phyloP scores from a whole-genome alignment of 1,284 basidiomycete species.

The Tilletia horrida region DNA sequence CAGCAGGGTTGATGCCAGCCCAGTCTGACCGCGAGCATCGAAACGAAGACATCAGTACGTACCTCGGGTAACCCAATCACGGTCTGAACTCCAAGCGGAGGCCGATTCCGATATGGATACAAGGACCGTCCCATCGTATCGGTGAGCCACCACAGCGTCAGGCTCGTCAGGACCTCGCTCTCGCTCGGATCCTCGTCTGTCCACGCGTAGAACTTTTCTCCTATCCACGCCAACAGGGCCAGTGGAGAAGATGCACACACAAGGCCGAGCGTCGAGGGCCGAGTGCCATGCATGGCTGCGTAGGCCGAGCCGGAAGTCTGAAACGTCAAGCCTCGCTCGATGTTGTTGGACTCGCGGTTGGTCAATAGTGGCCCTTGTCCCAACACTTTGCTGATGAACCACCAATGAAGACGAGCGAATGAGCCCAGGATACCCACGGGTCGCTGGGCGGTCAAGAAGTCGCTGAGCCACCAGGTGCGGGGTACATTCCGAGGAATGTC shows the following conservation, averaged over 20 bases:
- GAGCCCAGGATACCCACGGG: slow-evolving; percentile 4
- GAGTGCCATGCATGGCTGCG: slow-evolving; percentile 49
- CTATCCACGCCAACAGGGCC: slow-evolving; percentile 57
- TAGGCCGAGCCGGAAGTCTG: slow-evolving; percentile 38
- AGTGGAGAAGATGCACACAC: slow-evolving; percentile 55
- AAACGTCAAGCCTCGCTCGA: slow-evolving; percentile 37
- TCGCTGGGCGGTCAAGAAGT: slow-evolving; percentile 24
- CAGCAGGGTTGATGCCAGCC: slow-evolving; percentile 25
- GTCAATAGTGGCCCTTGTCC: slow-evolving; percentile 31
- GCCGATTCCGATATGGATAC: slow-evolving; percentile 57
- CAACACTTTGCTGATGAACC: not conserved
- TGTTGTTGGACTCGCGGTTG: slow-evolving; percentile 35
- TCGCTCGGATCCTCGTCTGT: slow-evolving; percentile 42
- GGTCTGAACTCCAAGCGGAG: slow-evolving; percentile 22
- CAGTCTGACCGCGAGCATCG: slow-evolving; percentile 34
- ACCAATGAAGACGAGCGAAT: not conserved
- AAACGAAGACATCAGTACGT: not conserved
- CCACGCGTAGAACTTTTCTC: slow-evolving; percentile 57
- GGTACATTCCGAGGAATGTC: slow-evolving; percentile 15
- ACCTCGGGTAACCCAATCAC: slow-evolving; percentile 23
- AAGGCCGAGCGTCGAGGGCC: slow-evolving; percentile 56
- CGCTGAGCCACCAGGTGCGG: slow-evolving; percentile 14
- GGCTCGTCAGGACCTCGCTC: slow-evolving; percentile 51
- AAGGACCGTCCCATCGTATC: slow-evolving; percentile 56
- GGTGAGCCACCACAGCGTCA: slow-evolving; percentile 57